Percentiles rank a stretch among this genome's conserved stretches.
Conservation (phyloP, 2,329 filamentous ascomycete genomes). For the Ascochyta koolunga region DNA sequence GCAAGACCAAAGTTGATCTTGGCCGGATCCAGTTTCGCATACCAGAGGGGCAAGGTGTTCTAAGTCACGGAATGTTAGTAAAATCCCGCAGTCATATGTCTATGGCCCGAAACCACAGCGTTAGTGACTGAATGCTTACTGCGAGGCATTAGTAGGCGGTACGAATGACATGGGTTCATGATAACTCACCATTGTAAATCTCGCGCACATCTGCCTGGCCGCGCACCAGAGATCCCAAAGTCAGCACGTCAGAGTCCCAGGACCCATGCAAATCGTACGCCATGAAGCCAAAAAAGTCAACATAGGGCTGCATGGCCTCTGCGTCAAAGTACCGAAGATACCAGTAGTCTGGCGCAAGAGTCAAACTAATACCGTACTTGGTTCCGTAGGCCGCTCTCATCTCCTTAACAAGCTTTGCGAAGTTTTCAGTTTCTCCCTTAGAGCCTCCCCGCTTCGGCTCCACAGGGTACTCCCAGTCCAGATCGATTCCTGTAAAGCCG, state of each 20-base stretch:
- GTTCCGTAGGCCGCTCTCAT: not conserved
- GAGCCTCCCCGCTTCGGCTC: not conserved
- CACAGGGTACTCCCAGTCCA: conserved; percentile 46
- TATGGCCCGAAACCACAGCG: too few relatives aligned
- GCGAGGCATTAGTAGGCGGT: too few relatives aligned
- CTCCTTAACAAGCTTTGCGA: not conserved
- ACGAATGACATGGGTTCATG: too few relatives aligned
- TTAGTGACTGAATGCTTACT: too few relatives aligned
- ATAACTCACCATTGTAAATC: too few relatives aligned
- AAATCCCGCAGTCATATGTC: too few relatives aligned
- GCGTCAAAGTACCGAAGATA: conserved; percentile 34
- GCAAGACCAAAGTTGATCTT: conserved; percentile 54
- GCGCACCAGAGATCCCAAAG: too few relatives aligned
- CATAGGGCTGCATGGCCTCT: conserved; percentile 9
- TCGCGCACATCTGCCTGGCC: too few relatives aligned
- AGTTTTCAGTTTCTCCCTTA: not conserved
- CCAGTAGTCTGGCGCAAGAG: conserved; percentile 9
- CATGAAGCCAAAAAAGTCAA: conserved; percentile 56
- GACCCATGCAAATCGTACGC: conserved; percentile 54
- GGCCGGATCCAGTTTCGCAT: too few relatives aligned
- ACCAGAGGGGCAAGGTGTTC: too few relatives aligned
- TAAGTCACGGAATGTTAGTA: too few relatives aligned
- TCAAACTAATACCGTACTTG: not conserved
- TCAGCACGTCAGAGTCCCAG: too few relatives aligned
- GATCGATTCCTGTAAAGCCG: conserved; percentile 52